Evolutionary conservation across 768 basidiomycete genomes (phyloP), one percentile per base, ranked within the genome.

Genomic region (Clitopilus hobsonii): DNA sequence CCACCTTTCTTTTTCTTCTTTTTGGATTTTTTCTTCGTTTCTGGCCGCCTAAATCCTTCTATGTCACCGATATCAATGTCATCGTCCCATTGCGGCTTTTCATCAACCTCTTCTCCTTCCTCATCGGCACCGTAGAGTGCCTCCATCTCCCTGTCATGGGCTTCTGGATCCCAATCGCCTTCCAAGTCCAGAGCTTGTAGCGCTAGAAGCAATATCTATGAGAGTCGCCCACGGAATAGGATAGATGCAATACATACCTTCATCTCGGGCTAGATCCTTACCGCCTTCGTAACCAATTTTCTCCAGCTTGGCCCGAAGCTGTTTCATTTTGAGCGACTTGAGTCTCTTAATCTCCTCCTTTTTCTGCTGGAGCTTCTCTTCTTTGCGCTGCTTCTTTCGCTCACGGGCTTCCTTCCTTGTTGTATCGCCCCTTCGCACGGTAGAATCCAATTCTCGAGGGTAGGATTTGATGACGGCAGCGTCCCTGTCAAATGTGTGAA

Each of bases 81-180:
- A 58, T 97, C 91, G 38, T 91, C 88, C 96, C 96, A 99, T 0
- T 73, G 71, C 2, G 97, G 97, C 70, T 96, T 96, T 58, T 68
- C 67, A 11, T 59, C 68, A 26, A 59, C 67, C 41, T 51, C 53
- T 36, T 58, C 53, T 4, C 70, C 70, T n/a, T 57, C 68, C 29
- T 74, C 77, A 2, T 80, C 82, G 23, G 74, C 75, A 10, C 74
- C 82, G 63, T 94, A 91, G 23, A 98, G 66, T 20, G 75, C 79
- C 0, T 81, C 76, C 88, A 99, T 94, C 66, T 92, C 89, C 29
- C 68, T 70, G 59, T 97, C 94, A 64, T 97, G 91, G 54, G 82
- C 81, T 10, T 79, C 83, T 11, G 92, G 88, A 62, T 98, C 93
- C 89, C 92, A 98, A 45, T 98, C 94, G 1, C 85, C 91, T 10